Evolutionary conservation across 495 filamentous ascomycete species (phyloP).

Genomic region (Talaromyces thailandensis): DNA sequence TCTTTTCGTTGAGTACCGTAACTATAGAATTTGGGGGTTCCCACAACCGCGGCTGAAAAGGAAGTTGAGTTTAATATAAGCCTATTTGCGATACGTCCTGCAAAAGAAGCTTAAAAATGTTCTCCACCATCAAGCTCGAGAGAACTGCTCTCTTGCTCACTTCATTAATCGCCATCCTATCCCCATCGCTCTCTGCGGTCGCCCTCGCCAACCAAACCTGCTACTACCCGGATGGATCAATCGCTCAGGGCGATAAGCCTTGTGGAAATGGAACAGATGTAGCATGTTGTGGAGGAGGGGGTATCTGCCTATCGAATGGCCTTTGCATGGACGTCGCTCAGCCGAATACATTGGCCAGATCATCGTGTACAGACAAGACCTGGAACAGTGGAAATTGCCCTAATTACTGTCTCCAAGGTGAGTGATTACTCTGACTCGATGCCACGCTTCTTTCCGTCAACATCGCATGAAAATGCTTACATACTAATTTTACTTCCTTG

Average conservation of each 20-base stretch:
- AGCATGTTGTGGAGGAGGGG: constrained; percentile 62
- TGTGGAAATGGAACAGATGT: constrained; percentile 45
- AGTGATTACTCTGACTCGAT: not conserved
- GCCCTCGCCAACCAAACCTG: constrained; percentile 8
- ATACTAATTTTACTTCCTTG: not conserved
- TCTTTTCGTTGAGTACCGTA: not conserved
- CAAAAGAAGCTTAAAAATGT: not conserved
- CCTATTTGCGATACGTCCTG: not conserved
- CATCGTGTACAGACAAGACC: constrained; percentile 18
- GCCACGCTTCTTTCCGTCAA: not conserved
- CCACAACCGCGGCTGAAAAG: not conserved
- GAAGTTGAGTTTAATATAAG: not conserved
- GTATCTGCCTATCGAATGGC: constrained; percentile 52
- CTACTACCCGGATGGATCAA: constrained; percentile 17
- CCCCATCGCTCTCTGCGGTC: not conserved
- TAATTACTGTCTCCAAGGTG: constrained; percentile 8
- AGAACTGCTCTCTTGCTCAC: not conserved
- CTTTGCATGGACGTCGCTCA: constrained; percentile 17
- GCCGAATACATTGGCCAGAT: constrained; percentile 14
- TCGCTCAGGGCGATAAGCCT: constrained; percentile 13
- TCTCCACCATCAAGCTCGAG: not conserved
- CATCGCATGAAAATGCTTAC: not conserved
- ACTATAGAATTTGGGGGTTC: not conserved
- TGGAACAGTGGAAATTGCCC: constrained; percentile 15
- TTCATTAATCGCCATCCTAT: not conserved